Evolutionary conservation across 306 rosid species (phyloP), one percentile per base, ranked within the genome.

Genomic region (Gillenia trifoliata): DNA sequence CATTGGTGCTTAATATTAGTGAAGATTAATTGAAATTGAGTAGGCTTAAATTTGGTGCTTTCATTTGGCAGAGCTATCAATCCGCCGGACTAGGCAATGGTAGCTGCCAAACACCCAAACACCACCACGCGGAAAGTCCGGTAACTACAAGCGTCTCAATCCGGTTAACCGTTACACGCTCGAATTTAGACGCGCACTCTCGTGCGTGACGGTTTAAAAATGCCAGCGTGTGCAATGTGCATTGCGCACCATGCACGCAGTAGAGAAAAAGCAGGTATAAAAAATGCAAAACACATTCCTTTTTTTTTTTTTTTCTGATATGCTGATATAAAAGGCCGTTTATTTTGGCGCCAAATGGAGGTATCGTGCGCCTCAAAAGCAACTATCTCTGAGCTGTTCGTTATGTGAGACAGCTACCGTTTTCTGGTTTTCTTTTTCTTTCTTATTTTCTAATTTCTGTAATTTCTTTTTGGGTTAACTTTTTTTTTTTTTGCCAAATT

Each of bases 331-430:
- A 57, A 57, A 25, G 28, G 13, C 23, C 54, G 28, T 8, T 19
- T 23, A 11, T 17, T 70, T 62, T 74, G 79, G 71, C 66, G 86
- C 87, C 89, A 80, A 85, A 78, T 83, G 90, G 89, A 83, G 80
- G 72, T 54, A 77, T 75, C 78, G 79, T 80, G 87, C 25, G 77
- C 78, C 56, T 61, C 45, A 73, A 84, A 63, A 63, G 68, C 77
- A 71, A 74, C 75, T 72, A 70, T 70, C n/a, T 40, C 45, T 85
- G 82, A 79, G 86, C 83, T 85, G 79, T 83, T 82, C 6, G 36
- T 75, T 76, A 72, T 71, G 70, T 59, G 63, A 15, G 52, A 5
- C 20, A 4, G 0, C 20, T 2, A 45, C 19, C 5, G 20, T 1
- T 45, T 45, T 45, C 52, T 15, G 20, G 41, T 38, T 38, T 38